These are phyloP conservation scores for Trametes meyenii DNA, from an alignment of 768 basidiomycete species.

Conservation along the genomic window DNA sequence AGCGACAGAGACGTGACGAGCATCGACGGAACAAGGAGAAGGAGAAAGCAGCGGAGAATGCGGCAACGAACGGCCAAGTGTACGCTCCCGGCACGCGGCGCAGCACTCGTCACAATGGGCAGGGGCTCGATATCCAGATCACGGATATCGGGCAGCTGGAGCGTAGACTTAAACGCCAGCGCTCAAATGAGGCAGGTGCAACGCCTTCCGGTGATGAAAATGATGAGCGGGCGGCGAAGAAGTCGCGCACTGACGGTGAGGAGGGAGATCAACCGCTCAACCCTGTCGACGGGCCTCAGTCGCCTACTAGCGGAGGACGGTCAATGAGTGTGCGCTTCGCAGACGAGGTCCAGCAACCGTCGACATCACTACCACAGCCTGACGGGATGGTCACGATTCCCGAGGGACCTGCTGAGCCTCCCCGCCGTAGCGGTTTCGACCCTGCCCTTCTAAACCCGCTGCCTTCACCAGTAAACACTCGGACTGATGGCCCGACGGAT, in stretches of 20 bases:
- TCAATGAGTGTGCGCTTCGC: slow-evolving; percentile 53
- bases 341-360: slow-evolving; percentile 28
- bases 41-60: slow-evolving; percentile 32
- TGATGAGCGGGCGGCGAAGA: slow-evolving; percentile 56
- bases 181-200: slow-evolving; percentile 57
- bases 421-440: slow-evolving; percentile 50
- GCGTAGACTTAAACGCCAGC: slow-evolving; percentile 71
- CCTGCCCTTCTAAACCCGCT: slow-evolving; percentile 57
- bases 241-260: slow-evolving; percentile 33
- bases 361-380: slow-evolving; percentile 21
- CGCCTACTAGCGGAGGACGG: slow-evolving; percentile 15
- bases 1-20: slow-evolving; percentile 67
- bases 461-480: slow-evolving; percentile 27
- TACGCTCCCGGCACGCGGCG: slow-evolving; percentile 60
- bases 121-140: slow-evolving; percentile 68
- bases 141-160: slow-evolving; percentile 76
- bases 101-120: slow-evolving; percentile 75
- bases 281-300: slow-evolving; percentile 32
- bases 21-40: slow-evolving; percentile 36
- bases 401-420: slow-evolving; percentile 1
- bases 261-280: slow-evolving; percentile 56
- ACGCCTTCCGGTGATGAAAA: slow-evolving; percentile 57
- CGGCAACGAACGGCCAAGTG: slow-evolving; percentile 28
- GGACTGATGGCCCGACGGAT: slow-evolving; percentile 3
- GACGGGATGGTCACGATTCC: neutral